These are phyloP conservation scores for Bolboschoenoplectus hybrid DNA, from an alignment of 202 grass and related monocot species.

Conservation along the genomic window DNA sequence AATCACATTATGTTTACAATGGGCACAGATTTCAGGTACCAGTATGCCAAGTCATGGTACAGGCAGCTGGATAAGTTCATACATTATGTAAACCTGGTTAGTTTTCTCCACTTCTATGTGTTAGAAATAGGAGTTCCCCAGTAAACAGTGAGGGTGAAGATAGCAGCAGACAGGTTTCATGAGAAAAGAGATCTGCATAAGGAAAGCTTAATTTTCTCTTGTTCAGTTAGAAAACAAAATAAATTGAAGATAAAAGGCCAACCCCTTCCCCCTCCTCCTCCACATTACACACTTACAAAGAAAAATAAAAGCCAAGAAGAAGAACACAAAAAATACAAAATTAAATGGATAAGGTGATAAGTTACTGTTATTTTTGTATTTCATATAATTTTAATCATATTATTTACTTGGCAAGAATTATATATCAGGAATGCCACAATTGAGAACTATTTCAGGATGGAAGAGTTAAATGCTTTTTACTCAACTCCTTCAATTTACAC, in stretches of 20 bases:
- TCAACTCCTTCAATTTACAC: constrained; percentile 63
- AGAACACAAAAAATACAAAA: not conserved
- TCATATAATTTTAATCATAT: not conserved
- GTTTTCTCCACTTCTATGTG: not conserved
- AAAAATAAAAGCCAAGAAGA: not conserved
- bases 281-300: not conserved
- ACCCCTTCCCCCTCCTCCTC: not conserved
- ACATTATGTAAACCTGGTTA: constrained; percentile 63
- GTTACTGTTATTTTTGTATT: not conserved
- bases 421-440: not conserved
- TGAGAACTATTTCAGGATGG: constrained; percentile 47
- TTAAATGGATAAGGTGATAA: not conserved
- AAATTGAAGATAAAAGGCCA: not conserved
- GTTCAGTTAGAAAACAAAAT: constrained; percentile 14
- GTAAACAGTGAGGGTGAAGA: not conserved
- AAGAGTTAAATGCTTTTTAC: constrained; percentile 54
- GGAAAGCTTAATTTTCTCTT: not conserved
- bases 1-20: constrained; percentile 65
- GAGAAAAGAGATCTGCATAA: constrained; percentile 5
- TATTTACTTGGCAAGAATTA: not conserved
- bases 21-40: constrained; percentile 58
- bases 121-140: not conserved
- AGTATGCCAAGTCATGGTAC: constrained; percentile 59
- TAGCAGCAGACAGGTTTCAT: constrained; percentile 9
- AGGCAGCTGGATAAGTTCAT: constrained; percentile 61